These are phyloP conservation scores for Dalbergia cochinchinensis DNA, from an alignment of 306 rosid species.

Conservation along the genomic window DNA sequence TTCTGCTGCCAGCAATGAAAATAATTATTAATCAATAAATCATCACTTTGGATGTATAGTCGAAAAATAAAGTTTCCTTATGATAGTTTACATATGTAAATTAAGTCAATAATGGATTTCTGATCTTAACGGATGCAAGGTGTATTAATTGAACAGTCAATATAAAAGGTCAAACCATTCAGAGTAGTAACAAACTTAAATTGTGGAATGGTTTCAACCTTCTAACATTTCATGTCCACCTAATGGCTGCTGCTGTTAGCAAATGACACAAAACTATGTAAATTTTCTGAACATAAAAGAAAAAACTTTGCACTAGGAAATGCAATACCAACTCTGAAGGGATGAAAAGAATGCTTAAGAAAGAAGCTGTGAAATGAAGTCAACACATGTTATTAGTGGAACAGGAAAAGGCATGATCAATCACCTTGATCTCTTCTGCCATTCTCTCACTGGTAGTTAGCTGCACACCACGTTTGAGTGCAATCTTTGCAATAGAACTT, in stretches of 20 bases:
- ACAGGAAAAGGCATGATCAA: conserved; percentile 36
- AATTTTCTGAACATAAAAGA: conserved; percentile 2
- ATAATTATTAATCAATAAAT: conserved; percentile 5
- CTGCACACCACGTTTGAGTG: conserved; percentile 98
- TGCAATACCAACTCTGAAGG: conserved; percentile 26
- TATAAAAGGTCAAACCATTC: conserved; percentile 19
- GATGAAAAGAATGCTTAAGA: conserved; percentile 22
- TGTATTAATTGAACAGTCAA: not conserved
- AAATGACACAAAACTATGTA: conserved; percentile 18
- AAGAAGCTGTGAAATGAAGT: conserved; percentile 6
- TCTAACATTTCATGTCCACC: conserved; percentile 11
- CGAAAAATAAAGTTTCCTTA: not conserved
- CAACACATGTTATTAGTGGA: conserved; percentile 32
- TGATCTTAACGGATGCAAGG: not conserved
- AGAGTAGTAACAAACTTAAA: not conserved
- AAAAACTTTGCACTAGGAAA: not conserved
- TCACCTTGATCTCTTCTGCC: conserved; percentile 98
- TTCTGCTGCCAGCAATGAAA: conserved; percentile 61
- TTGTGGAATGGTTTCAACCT: not conserved
- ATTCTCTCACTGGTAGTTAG: conserved; percentile 97
- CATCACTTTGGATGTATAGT: not conserved
- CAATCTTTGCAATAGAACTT: conserved; percentile 90
- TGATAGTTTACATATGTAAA: not conserved
- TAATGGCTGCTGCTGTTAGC: not conserved
- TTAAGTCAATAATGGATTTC: not conserved